Base-by-base conservation (phyloP, 352 stramenopile genomes). In the Globisporangium paddicum region DNA sequence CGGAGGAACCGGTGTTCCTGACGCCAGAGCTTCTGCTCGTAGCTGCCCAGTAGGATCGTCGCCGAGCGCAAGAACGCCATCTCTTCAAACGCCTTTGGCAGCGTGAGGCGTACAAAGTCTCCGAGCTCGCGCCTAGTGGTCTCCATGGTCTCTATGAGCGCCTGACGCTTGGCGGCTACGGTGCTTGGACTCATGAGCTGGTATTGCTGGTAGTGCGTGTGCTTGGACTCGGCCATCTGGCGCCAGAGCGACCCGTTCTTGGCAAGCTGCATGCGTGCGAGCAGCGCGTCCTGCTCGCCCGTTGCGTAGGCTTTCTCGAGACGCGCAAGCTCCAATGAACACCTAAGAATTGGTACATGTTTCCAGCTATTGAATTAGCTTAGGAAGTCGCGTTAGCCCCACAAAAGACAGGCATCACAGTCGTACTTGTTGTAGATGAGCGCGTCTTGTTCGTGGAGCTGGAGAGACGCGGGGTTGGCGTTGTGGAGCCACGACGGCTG, bases 351-450 rank as follows among this genome's bases (percentile, higher is more conserved):
- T n/a, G n/a, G n/a, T n/a, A n/a, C n/a, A n/a, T n/a, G n/a, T n/a
- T n/a, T n/a, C n/a, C 19, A 49, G 26, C 19, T 32, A 37, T 18
- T 26, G 34, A 42, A 63, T 3, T 38, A 0, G 10, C 55, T 7
- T n/a, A 28, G 16, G 13, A 7, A 25, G 13, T 8, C 3, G 40
- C 55, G n/a, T n/a, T n/a, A n/a, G n/a, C n/a, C n/a, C n/a, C n/a
- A n/a, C n/a, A n/a, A n/a, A n/a, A n/a, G n/a, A n/a, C n/a, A n/a
- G n/a, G n/a, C n/a, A n/a, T n/a, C n/a, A n/a, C n/a, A n/a, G n/a
- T n/a, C n/a, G 44, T 61, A 79, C 65, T 71, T 77, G 69, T 80
- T 77, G 67, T 80, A 80, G 23, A 77, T 42, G 25, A 68, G 34
- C 8, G 54, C 67, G 40, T 80, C 72, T 54, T 73, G 72, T 2